These are phyloP conservation scores for Sporisorium reilianum DNA, from an alignment of 1,284 basidiomycete species.

Conservation along the genomic window DNA sequence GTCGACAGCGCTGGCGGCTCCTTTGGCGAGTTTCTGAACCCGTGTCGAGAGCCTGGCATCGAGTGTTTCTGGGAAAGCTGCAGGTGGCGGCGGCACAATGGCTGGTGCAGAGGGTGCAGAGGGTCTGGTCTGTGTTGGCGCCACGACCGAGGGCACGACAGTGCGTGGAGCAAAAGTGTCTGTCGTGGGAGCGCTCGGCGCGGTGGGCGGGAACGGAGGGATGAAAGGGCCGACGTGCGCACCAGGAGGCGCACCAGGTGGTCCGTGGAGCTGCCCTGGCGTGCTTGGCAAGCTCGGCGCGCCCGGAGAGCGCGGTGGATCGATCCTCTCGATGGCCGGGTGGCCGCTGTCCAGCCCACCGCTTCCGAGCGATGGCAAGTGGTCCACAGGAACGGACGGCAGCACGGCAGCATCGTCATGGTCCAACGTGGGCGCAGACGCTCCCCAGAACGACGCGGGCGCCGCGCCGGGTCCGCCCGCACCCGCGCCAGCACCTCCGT, in stretches of 20 bases:
- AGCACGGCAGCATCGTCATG: constrained; percentile 7
- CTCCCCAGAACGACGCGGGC: constrained; percentile 44
- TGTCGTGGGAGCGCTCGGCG: constrained; percentile 69
- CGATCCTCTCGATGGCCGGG: constrained; percentile 40
- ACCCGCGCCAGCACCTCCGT: constrained; percentile 7
- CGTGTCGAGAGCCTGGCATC: constrained; percentile 37
- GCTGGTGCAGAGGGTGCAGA: constrained; percentile 11
- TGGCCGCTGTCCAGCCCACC: constrained; percentile 7
- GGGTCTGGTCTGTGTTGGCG: background rate
- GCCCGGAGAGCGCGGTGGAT: constrained; percentile 29
- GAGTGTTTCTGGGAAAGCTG: constrained; percentile 75
- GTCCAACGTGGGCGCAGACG: background rate
- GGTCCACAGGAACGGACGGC: constrained; percentile 31
- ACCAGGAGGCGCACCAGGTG: background rate
- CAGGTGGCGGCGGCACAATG: background rate
- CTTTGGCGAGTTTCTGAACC: constrained; percentile 64
- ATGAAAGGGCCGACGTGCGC: constrained; percentile 4
- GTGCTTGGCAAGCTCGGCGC: constrained; percentile 16
- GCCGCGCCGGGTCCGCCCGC: constrained; percentile 37
- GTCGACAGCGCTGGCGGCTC: constrained; percentile 64
- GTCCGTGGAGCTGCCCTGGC: constrained; percentile 1
- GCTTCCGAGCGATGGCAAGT: constrained; percentile 5
- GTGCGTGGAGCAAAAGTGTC: constrained; percentile 34
- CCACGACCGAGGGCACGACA: background rate
- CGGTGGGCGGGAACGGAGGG: constrained; percentile 73